phyloP scores from a whole-genome alignment of 768 basidiomycete genomes.

The Mycena leptocephala region DNA sequence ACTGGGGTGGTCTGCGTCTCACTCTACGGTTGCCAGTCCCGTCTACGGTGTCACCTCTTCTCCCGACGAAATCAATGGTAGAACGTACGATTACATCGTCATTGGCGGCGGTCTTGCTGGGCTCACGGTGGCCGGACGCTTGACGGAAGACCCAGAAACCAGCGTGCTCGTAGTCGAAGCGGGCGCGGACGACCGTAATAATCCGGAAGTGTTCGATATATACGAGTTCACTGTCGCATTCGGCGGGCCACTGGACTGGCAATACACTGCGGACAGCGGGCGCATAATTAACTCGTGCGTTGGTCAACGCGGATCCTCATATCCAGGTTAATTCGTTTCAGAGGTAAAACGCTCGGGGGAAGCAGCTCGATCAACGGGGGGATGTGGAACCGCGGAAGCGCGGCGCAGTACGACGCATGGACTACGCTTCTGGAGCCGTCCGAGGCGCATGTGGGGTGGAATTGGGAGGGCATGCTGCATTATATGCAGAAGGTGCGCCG shows the following conservation, averaged over 20 bases:
- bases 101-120: constrained; percentile 66
- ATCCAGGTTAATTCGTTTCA: constrained; percentile 28
- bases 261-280: constrained; percentile 61
- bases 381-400: constrained; percentile 61
- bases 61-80: constrained; percentile 49
- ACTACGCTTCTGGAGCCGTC: constrained; percentile 50
- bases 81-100: constrained; percentile 62
- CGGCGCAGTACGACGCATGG: constrained; percentile 64
- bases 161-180: constrained; percentile 69
- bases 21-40: background rate
- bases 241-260: constrained; percentile 62
- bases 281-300: constrained; percentile 57
- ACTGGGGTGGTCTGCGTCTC: background rate
- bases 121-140: constrained; percentile 63
- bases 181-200: constrained; percentile 62
- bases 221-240: constrained; percentile 61
- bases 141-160: constrained; percentile 60
- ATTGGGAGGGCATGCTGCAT: constrained; percentile 19
- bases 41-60: constrained; percentile 50
- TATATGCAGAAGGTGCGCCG: constrained; percentile 22
- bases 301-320: background rate
- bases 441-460: constrained; percentile 14
- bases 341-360: constrained; percentile 66
- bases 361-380: constrained; percentile 67
- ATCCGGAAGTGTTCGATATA: constrained; percentile 63